Percentiles rank a stretch among this genome's conserved stretches.
Evolutionary conservation across 805 yeast species (phyloP).

Genomic region (Scheffersomyces amazonensis): DNA sequence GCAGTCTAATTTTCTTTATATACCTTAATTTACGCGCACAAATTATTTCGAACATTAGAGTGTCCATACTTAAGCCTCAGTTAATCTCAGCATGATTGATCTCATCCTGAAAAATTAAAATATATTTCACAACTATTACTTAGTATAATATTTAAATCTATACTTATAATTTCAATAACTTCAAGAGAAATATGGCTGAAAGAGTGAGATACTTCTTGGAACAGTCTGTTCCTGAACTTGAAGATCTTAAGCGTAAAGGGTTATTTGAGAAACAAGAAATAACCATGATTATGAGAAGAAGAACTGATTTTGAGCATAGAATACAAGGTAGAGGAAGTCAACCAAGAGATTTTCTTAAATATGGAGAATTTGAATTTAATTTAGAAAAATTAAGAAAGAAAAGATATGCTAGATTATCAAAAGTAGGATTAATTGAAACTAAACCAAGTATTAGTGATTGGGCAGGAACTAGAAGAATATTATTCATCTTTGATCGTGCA

Average conservation of each 20-base stretch:
- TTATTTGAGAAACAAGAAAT: conserved; percentile 82
- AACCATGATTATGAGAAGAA: conserved; percentile 79
- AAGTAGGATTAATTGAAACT: conserved; percentile 54
- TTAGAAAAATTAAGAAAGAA: conserved; percentile 76
- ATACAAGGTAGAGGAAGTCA: conserved; percentile 80
- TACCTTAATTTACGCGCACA: too few species aligned
- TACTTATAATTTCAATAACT: too few species aligned
- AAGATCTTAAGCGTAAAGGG: conserved; percentile 78
- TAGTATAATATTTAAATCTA: too few species aligned
- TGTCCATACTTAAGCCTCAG: too few species aligned
- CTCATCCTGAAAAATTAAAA: too few species aligned
- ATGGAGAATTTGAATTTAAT: conserved; percentile 76
- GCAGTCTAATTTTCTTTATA: too few species aligned
- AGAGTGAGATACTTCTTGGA: conserved; percentile 53
- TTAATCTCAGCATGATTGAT: too few species aligned
- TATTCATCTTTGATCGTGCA: conserved; percentile 82
- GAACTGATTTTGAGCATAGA: conserved; percentile 95
- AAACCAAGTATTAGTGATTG: conserved; percentile 75
- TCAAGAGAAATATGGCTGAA: conserved; percentile 38
- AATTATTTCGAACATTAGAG: too few species aligned
- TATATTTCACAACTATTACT: too few species aligned
- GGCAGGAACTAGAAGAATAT: conserved; percentile 79
- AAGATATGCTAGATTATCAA: conserved; percentile 60
- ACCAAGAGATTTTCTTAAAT: conserved; percentile 72
- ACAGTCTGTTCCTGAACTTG: conserved; percentile 85